These are phyloP conservation scores for Cyclostephanos tholiformis DNA, from an alignment of 108 stramenopile species.

Conservation along the genomic window DNA sequence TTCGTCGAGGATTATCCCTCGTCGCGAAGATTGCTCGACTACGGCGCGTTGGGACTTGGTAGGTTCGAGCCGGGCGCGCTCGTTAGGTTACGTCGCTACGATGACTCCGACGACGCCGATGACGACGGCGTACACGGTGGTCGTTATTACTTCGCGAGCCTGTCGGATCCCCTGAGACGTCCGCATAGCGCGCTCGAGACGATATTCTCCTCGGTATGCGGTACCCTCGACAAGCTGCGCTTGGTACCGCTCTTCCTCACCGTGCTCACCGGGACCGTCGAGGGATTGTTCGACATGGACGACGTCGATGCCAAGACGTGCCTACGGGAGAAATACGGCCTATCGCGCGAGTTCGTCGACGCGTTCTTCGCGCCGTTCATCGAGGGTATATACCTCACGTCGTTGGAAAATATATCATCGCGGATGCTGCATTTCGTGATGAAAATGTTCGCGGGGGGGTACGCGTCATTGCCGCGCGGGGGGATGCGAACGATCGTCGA, in stretches of 20 bases:
- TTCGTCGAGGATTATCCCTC: conserved; percentile 86
- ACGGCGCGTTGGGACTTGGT: conserved; percentile 59
- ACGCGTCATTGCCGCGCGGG: conserved; percentile 67
- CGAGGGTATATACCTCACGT: conserved; percentile 82
- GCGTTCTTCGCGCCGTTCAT: conserved; percentile 84
- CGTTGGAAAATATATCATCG: conserved; percentile 72
- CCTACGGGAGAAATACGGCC: conserved; percentile 64
- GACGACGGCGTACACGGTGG: too few species aligned
- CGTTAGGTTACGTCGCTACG: conserved; percentile 54
- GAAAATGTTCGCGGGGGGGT: conserved; percentile 84
- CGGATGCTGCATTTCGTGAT: conserved; percentile 90
- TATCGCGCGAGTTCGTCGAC: conserved; percentile 72
- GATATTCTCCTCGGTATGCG: conserved; percentile 71
- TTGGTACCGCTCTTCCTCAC: conserved; percentile 65
- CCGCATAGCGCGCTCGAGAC: conserved; percentile 55
- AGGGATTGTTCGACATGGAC: conserved; percentile 72
- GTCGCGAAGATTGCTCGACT: conserved; percentile 67
- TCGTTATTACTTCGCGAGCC: conserved; percentile 45
- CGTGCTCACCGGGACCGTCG: conserved; percentile 57
- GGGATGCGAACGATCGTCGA: conserved; percentile 78
- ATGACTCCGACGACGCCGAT: background rate
- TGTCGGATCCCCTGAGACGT: conserved; percentile 82
- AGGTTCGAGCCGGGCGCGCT: conserved; percentile 80
- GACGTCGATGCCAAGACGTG: conserved; percentile 73
- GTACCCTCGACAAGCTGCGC: conserved; percentile 64